These are phyloP conservation scores for Aspergillus heteromorphus DNA, from an alignment of 495 filamentous ascomycete genomes.

Conservation along the genomic window DNA sequence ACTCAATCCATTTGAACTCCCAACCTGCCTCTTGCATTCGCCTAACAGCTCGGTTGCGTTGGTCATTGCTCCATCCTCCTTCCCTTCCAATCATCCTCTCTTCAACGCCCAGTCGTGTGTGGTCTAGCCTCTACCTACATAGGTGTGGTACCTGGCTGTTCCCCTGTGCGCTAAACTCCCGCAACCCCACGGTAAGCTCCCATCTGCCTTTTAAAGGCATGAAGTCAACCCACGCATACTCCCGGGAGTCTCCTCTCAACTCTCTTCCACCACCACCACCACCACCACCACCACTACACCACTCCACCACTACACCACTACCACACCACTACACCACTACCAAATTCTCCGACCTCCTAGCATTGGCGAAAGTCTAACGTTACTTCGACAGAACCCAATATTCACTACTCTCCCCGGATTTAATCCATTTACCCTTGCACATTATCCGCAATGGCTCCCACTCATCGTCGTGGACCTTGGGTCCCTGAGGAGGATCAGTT, in stretches of 20 bases:
- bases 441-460: slow-evolving; percentile 36
- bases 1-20: neutral
- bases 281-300: too few relatives aligned
- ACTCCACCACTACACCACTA: too few relatives aligned
- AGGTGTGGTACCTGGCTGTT: neutral
- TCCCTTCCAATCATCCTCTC: neutral
- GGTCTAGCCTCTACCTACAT: neutral
- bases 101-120: neutral
- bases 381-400: neutral
- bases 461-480: slow-evolving; percentile 83
- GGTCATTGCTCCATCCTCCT: neutral
- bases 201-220: neutral
- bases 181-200: neutral
- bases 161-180: neutral
- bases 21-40: neutral
- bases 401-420: neutral
- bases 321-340: too few relatives aligned
- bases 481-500: slow-evolving; percentile 71
- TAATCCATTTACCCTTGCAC: slow-evolving; percentile 1
- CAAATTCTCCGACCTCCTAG: neutral
- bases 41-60: neutral
- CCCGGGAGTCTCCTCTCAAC: neutral
- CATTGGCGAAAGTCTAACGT: slow-evolving; percentile 3
- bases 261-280: too few relatives aligned
- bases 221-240: slow-evolving; percentile 1